Evolutionary conservation across 2,329 filamentous ascomycete genomes (phyloP).

Genomic region (Trichoderma asperellum): DNA sequence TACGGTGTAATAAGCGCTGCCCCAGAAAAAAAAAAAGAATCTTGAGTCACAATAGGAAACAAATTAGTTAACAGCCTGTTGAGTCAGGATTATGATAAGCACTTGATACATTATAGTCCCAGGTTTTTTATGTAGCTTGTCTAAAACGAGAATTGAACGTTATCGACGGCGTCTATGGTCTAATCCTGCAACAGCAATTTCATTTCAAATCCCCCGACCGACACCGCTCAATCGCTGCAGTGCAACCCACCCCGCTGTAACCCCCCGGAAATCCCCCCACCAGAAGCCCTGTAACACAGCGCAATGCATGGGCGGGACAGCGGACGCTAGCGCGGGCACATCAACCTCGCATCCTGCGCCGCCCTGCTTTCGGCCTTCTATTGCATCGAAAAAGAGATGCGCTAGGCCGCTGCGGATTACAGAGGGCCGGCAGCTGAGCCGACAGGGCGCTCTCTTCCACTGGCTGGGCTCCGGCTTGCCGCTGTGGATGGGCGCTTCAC

Average conservation of each 20-base stretch:
- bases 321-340: not conserved
- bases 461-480: not conserved
- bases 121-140: not conserved
- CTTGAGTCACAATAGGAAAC: not conserved
- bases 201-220: not conserved
- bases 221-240: slow-evolving; percentile 16
- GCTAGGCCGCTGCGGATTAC: slow-evolving; percentile 5
- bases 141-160: not conserved
- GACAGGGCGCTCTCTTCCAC: slow-evolving; percentile 5
- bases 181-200: not conserved
- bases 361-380: not conserved
- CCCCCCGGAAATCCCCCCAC: slow-evolving; percentile 18
- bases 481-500: not conserved
- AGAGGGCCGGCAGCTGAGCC: slow-evolving; percentile 14
- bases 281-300: slow-evolving; percentile 1
- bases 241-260: not conserved
- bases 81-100: slow-evolving; percentile 17
- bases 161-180: not conserved
- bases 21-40: not conserved
- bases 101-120: not conserved
- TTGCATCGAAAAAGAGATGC: not conserved
- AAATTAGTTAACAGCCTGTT: not conserved
- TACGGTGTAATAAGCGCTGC: not conserved
- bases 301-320: slow-evolving; percentile 5
- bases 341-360: not conserved